Percentiles rank a stretch among this genome's conserved stretches.
Evolutionary conservation across 106 monocot genomes (phyloP).

Genomic region (Phalaenopsis equestris): DNA sequence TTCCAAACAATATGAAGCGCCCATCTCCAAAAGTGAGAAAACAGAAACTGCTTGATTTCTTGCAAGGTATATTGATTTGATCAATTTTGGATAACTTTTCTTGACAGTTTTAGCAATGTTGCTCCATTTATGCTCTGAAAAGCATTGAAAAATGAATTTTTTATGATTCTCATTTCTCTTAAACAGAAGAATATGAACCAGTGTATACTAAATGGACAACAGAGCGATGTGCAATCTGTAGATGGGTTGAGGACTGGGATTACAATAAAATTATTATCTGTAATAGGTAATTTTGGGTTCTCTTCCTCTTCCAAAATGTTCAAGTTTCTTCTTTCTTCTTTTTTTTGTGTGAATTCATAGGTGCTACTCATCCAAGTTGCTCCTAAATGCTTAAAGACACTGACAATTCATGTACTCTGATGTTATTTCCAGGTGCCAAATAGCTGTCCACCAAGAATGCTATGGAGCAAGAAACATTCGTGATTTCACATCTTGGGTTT

Average conservation of each 20-base stretch:
- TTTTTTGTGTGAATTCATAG: not conserved
- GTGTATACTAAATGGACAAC: conserved; percentile 94
- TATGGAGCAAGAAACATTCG: conserved; percentile 66
- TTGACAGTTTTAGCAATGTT: conserved; percentile 1
- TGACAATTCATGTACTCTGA: not conserved
- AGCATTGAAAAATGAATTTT: not conserved
- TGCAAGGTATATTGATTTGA: conserved; percentile 45
- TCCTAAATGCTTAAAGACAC: not conserved
- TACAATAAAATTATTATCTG: conserved; percentile 98
- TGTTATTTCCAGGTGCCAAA: conserved; percentile 72
- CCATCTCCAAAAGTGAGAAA: conserved; percentile 45
- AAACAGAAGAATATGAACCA: conserved; percentile 67
- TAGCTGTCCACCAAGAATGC: conserved; percentile 99
- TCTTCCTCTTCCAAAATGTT: not conserved
- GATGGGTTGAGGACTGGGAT: conserved; percentile 99
- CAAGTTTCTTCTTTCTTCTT: not conserved
- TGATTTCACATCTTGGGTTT: conserved; percentile 95
- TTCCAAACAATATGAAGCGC: conserved; percentile 30
- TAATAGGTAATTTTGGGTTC: conserved; percentile 53
- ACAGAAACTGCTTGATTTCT: conserved; percentile 41
- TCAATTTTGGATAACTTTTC: not conserved
- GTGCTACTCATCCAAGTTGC: not conserved
- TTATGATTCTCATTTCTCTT: conserved; percentile 8
- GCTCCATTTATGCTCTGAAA: not conserved
- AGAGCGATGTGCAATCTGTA: conserved; percentile 92